These are phyloP conservation scores for Mycothermus thermophilus DNA, from an alignment of 495 filamentous ascomycete genomes.

Conservation along the genomic window DNA sequence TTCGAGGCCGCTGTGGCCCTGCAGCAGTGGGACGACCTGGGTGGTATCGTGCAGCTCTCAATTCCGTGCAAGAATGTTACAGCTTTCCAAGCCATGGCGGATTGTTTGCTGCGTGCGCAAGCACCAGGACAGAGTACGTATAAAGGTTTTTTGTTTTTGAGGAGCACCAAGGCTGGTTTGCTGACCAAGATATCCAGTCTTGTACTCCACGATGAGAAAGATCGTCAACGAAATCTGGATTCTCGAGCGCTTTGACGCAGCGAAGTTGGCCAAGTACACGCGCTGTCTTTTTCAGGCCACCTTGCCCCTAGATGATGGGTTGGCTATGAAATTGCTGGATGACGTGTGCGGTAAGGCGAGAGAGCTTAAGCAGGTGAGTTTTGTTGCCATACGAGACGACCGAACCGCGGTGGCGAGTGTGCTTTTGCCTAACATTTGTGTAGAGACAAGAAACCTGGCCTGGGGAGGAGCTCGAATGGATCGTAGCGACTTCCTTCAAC, in stretches of 20 bases:
- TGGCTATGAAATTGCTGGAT: slow-evolving; percentile 42
- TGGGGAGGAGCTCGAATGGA: slow-evolving; percentile 59
- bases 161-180: background rate
- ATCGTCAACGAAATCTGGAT: slow-evolving; percentile 51
- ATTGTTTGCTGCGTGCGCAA: slow-evolving; percentile 43
- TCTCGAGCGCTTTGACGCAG: slow-evolving; percentile 35
- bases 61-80: slow-evolving; percentile 21
- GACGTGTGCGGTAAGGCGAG: slow-evolving; percentile 40
- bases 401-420: too few species aligned
- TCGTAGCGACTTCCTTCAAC: slow-evolving; percentile 63
- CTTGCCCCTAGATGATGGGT: slow-evolving; percentile 29
- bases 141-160: background rate
- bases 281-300: slow-evolving; percentile 57
- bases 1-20: slow-evolving; percentile 61
- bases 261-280: slow-evolving; percentile 54
- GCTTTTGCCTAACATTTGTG: background rate
- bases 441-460: slow-evolving; percentile 44
- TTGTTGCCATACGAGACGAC: too few species aligned
- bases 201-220: slow-evolving; percentile 40
- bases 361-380: slow-evolving; percentile 28
- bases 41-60: slow-evolving; percentile 43
- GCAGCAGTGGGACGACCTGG: slow-evolving; percentile 53
- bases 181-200: slow-evolving; percentile 17
- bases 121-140: slow-evolving; percentile 34
- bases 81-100: slow-evolving; percentile 41